Evolutionary conservation across 2,329 filamentous ascomycete species (phyloP), one percentile per base, ranked within the genome.

Genomic region (Fusarium zealandicum): DNA sequence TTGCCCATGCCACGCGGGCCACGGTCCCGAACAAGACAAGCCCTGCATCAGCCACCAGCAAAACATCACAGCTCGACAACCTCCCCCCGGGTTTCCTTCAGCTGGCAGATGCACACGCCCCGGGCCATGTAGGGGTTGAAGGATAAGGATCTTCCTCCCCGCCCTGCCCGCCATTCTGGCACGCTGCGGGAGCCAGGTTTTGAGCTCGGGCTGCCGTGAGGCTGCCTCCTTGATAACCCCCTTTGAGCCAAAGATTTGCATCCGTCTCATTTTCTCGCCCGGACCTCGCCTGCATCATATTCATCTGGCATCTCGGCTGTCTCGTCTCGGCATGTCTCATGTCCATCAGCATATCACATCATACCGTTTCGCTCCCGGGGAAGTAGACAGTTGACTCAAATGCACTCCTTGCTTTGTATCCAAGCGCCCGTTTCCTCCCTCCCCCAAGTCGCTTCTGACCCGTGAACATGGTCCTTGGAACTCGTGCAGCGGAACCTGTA

Each of bases 1-100:
- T 38, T 47, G 35, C 54, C 28, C 20, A 55, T 59, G 58, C 58
- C 57, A 61, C 58, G 57, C 58, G 58, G 58, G 32, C 35, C 36
- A 61, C 40, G 13, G 22, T 44, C 53, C 43, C 30, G 28, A 61
- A 46, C 16, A 33, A 61, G 57, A 44, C 61, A 20, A 54, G 52
- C 52, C 42, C 39, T 43, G 28, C 27, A 32, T 27, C 40, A 30
- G 42, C 42, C 20, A 45, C 57, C 58, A 58, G 53, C 47, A 33
- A 48, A 39, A 54, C 22, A 9, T 20, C 14, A 42, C 32, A 31
- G 13, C 27, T 27, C 32, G 43, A 35, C 13, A 44, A 50, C 31
- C 33, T 30, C 12, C 41, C 55, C 41, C 33, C 27, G 12, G 27
- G 27, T 10, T 30, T 11, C 31, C 25, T 35, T 54, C 37, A 41